phyloP scores from a whole-genome alignment of 2,329 filamentous ascomycete species.

The Pseudocercospora ulei region DNA sequence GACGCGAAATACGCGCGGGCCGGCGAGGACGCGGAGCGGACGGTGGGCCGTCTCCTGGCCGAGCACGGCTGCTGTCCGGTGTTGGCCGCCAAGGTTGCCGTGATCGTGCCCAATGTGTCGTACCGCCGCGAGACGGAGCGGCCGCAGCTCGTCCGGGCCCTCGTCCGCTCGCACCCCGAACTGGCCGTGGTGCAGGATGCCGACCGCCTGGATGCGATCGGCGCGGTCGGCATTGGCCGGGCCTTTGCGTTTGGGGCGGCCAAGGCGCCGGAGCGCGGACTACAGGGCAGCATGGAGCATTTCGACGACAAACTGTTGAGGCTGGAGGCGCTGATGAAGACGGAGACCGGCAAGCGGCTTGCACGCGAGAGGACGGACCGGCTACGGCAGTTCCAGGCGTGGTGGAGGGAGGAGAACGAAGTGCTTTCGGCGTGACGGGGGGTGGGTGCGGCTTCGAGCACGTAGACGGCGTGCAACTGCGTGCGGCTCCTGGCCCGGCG shows the following conservation, averaged over 20 bases:
- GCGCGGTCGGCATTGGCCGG: constrained; percentile 72
- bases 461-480: too few species aligned
- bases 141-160: constrained; percentile 48
- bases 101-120: constrained; percentile 65
- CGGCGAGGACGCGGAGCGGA: constrained; percentile 46
- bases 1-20: constrained; percentile 65
- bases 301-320: constrained; percentile 65
- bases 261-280: constrained; percentile 41
- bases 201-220: constrained; percentile 83
- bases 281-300: constrained; percentile 61
- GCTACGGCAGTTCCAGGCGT: constrained; percentile 43
- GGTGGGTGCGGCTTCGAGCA: too few species aligned
- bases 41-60: constrained; percentile 49
- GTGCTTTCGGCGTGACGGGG: too few species aligned
- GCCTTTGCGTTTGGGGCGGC: constrained; percentile 68
- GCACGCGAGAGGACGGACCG: constrained; percentile 44
- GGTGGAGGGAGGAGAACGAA: constrained; percentile 47
- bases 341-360: constrained; percentile 44
- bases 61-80: constrained; percentile 47
- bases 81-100: constrained; percentile 59
- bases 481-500: too few species aligned
- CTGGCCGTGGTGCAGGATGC: constrained; percentile 83
- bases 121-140: constrained; percentile 65
- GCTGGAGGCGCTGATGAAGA: constrained; percentile 54
- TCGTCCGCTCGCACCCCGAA: constrained; percentile 61